Conservation (phyloP, 306 rosid genomes). For the Ochetophila trinervis region DNA sequence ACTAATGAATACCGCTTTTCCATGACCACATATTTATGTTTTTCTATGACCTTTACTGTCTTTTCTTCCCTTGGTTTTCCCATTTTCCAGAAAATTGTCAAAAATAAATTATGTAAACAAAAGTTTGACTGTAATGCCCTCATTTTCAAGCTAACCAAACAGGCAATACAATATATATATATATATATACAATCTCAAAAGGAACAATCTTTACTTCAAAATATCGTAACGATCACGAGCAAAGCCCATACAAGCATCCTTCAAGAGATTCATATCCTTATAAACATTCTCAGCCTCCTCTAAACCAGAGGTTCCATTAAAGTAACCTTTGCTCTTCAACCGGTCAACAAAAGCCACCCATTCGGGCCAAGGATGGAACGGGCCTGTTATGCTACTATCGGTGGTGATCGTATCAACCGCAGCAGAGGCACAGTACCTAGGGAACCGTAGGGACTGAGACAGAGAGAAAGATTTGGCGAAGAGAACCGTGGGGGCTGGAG, state of each 20-base stretch:
- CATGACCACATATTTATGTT: too few relatives aligned
- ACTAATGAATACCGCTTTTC: too few relatives aligned
- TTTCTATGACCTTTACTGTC: too few relatives aligned
- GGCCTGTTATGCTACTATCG: constrained; percentile 16
- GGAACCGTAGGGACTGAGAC: constrained; percentile 24
- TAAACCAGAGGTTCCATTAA: constrained; percentile 29
- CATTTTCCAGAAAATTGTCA: too few relatives aligned
- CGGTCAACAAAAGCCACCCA: constrained; percentile 85
- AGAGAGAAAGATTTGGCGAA: constrained; percentile 31
- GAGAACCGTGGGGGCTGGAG: constrained; percentile 33
- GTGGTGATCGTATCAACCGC: constrained; percentile 21
- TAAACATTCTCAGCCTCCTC: constrained; percentile 34
- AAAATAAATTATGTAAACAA: too few relatives aligned
- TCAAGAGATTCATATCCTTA: constrained; percentile 48
- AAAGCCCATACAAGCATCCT: constrained; percentile 74
- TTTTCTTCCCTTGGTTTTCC: too few relatives aligned
- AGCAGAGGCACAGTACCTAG: constrained; percentile 28
- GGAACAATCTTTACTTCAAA: constrained; percentile 41
- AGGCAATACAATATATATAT: not conserved
- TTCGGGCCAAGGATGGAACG: constrained; percentile 91
- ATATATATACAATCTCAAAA: not conserved
- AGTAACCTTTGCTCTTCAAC: constrained; percentile 62
- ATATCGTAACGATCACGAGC: constrained; percentile 86
- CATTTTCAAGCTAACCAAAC: constrained; percentile 9
- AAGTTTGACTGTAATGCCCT: not conserved